Evolutionary conservation across 495 filamentous ascomycete genomes (phyloP).

Genomic region (Penicillium pancosmium): DNA sequence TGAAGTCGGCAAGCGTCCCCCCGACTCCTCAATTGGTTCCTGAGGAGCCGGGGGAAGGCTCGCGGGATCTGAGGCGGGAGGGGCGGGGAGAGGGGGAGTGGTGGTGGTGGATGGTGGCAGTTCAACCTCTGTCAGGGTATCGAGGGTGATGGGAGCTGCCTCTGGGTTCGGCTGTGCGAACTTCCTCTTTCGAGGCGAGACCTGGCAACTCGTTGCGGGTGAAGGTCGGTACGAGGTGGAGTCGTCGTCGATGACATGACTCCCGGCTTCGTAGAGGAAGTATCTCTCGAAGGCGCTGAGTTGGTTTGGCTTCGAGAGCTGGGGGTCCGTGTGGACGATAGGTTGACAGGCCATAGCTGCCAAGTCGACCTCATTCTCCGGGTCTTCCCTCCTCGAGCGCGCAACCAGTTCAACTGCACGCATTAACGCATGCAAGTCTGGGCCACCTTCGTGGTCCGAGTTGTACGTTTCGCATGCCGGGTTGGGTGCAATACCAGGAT

Average conservation of each 20-base stretch:
- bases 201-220: not conserved
- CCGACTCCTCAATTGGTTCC: conserved; percentile 8
- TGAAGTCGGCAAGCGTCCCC: conserved; percentile 8
- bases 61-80: conserved; percentile 17
- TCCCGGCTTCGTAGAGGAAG: conserved; percentile 35
- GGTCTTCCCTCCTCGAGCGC: conserved; percentile 55
- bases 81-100: conserved; percentile 16
- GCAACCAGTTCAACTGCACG: conserved; percentile 88
- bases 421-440: conserved; percentile 81
- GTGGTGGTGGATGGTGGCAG: not conserved
- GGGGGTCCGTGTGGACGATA: conserved; percentile 12
- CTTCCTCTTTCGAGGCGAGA: conserved; percentile 28
- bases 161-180: conserved; percentile 23
- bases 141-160: conserved; percentile 1
- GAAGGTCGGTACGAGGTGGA: conserved; percentile 1
- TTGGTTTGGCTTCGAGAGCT: conserved; percentile 8
- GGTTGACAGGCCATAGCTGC: not conserved
- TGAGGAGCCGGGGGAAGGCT: not conserved
- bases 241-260: not conserved
- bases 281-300: conserved; percentile 41
- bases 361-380: conserved; percentile 2
- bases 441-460: conserved; percentile 59
- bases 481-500: conserved; percentile 30
- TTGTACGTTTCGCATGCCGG: conserved; percentile 33
- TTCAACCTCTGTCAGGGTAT: not conserved